phyloP scores from a whole-genome alignment of 2,329 filamentous ascomycete species.

The Sporothrix protearum region DNA sequence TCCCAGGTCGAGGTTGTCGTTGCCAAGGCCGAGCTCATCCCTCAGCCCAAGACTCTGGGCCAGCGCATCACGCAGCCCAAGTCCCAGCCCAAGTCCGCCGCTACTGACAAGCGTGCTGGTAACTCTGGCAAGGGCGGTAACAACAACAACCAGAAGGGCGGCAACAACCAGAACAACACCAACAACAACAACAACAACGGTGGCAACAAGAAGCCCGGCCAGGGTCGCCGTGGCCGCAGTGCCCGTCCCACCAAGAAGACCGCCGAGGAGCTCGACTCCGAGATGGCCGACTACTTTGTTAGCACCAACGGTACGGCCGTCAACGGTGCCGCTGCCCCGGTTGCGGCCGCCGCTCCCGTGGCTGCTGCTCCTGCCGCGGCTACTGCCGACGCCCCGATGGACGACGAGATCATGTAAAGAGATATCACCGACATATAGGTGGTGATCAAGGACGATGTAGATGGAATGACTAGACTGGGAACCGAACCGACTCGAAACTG shows the following conservation, averaged over 20 bases:
- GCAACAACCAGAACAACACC: slow-evolving; percentile 12
- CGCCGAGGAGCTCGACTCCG: slow-evolving; percentile 88
- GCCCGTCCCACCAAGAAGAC: slow-evolving; percentile 78
- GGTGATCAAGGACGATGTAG: background rate
- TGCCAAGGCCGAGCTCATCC: slow-evolving; percentile 65
- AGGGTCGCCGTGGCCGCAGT: slow-evolving; percentile 49
- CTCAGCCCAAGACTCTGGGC: slow-evolving; percentile 66
- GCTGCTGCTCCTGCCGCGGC: slow-evolving; percentile 43
- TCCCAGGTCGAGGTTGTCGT: slow-evolving; percentile 89
- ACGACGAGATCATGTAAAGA: slow-evolving; percentile 57
- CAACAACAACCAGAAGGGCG: slow-evolving; percentile 41
- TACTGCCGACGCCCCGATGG: slow-evolving; percentile 60
- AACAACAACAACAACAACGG: slow-evolving; percentile 29
- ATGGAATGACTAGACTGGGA: background rate
- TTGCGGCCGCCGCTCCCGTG: slow-evolving; percentile 35
- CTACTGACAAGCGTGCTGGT: slow-evolving; percentile 63
- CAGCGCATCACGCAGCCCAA: slow-evolving; percentile 74
- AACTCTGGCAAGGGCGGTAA: slow-evolving; percentile 43
- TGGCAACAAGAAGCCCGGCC: slow-evolving; percentile 47
- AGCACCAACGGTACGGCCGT: slow-evolving; percentile 41
- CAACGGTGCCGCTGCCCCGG: slow-evolving; percentile 41
- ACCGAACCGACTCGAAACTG: background rate
- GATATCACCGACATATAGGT: background rate
- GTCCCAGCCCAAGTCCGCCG: slow-evolving; percentile 77
- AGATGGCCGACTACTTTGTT: slow-evolving; percentile 95